These are phyloP conservation scores for Coemansia sp. DNA, from an alignment of 192 early-diverging fungal genomes.

Conservation along the genomic window DNA sequence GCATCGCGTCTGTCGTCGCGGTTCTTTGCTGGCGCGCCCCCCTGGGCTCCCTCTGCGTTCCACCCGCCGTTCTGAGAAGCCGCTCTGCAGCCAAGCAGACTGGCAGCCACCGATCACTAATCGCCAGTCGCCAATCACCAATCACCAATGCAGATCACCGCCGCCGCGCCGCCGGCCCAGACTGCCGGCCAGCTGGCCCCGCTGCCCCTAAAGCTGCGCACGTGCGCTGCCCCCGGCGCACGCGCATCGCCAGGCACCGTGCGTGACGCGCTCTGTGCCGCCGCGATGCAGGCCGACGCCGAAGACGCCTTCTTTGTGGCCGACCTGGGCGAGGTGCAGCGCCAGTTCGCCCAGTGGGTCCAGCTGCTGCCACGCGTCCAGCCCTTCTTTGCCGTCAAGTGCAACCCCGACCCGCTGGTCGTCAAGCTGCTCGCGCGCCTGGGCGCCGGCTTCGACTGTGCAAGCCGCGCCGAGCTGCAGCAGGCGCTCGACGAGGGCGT, in stretches of 20 bases:
- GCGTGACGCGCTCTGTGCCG: conserved; percentile 25
- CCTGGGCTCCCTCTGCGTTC: conserved; percentile 26
- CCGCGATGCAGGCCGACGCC: conserved; percentile 53
- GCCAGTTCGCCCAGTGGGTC: conserved; percentile 86
- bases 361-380: conserved; percentile 84
- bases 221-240: conserved; percentile 3
- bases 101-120: not conserved
- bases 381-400: conserved; percentile 98
- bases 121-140: not conserved
- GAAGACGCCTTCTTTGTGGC: conserved; percentile 95
- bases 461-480: conserved; percentile 91
- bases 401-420: conserved; percentile 88
- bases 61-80: conserved; percentile 13
- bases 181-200: conserved; percentile 13
- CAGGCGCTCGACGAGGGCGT: conserved; percentile 72
- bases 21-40: conserved; percentile 36
- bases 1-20: conserved; percentile 22
- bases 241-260: conserved; percentile 24
- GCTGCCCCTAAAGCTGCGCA: conserved; percentile 21
- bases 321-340: conserved; percentile 87
- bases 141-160: not conserved
- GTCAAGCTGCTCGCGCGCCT: conserved; percentile 75
- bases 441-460: conserved; percentile 96
- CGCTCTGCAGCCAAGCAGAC: conserved; percentile 7
- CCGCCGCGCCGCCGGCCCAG: not conserved